Conservation (phyloP, 83 land plant genomes). For the Diphasiastrum complanatum region DNA sequence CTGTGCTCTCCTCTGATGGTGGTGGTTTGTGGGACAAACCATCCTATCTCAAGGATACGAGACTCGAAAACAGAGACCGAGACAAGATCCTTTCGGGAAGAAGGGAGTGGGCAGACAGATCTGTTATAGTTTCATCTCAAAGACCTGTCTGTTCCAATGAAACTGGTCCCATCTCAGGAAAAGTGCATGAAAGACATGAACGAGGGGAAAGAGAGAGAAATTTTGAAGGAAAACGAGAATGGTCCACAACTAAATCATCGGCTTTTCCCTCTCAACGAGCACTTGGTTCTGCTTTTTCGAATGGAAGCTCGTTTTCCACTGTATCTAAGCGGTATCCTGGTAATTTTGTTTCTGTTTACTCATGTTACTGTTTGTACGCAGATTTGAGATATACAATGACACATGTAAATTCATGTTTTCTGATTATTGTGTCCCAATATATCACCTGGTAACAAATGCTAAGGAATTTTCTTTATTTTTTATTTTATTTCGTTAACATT, state of each 20-base stretch:
- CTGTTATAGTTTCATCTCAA: constrained; percentile 14
- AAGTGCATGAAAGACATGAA: too few relatives aligned
- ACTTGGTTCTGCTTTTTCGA: constrained; percentile 9
- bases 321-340: constrained; percentile 22
- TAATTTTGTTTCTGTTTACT: background rate
- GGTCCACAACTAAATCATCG: too few relatives aligned
- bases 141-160: too few relatives aligned
- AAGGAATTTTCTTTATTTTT: too few relatives aligned
- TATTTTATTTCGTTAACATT: too few relatives aligned
- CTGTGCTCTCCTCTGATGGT: constrained; percentile 27
- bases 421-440: too few relatives aligned
- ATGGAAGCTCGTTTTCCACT: constrained; percentile 17
- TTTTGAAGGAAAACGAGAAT: too few relatives aligned
- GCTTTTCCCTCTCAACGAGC: too few relatives aligned
- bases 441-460: too few relatives aligned
- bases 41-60: constrained; percentile 24
- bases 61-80: constrained; percentile 27
- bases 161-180: too few relatives aligned
- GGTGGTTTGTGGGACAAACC: constrained; percentile 24
- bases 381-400: background rate
- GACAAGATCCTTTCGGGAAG: constrained; percentile 23
- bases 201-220: too few relatives aligned
- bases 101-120: constrained; percentile 29
- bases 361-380: background rate
- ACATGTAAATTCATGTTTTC: too few relatives aligned